phyloP scores from a whole-genome alignment of 1,284 basidiomycete genomes.

The Malassezia dermatis region DNA sequence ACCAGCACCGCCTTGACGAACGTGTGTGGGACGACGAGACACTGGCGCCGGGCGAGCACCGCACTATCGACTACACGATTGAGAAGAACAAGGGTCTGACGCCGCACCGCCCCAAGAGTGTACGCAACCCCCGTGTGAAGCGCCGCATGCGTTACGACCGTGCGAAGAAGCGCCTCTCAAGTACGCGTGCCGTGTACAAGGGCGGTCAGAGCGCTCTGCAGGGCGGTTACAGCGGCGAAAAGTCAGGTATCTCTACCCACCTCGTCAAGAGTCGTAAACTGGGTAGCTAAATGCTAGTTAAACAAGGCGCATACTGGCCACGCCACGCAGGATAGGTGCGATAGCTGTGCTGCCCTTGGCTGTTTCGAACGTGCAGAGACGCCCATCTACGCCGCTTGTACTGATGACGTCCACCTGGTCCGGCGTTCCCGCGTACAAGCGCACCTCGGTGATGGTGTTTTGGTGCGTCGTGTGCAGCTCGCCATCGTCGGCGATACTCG shows the following conservation, averaged over 20 bases:
- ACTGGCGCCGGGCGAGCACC: conserved; percentile 39
- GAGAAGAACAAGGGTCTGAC: conserved; percentile 46
- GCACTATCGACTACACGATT: conserved; percentile 40
- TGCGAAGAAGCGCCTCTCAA: conserved; percentile 43
- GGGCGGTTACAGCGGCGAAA: conserved; percentile 43
- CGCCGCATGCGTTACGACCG: conserved; percentile 43
- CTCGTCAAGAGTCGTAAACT: conserved; percentile 45
- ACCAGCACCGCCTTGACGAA: conserved; percentile 29
- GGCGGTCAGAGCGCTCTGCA: conserved; percentile 41
- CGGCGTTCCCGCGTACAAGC: conserved; percentile 48
- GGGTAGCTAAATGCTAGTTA: conserved; percentile 19
- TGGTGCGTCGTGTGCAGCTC: conserved; percentile 69
- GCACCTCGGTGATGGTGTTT: conserved; percentile 80
- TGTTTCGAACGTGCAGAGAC: conserved; percentile 81
- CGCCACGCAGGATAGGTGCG: conserved; percentile 29
- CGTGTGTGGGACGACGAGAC: conserved; percentile 31
- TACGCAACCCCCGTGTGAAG: conserved; percentile 47
- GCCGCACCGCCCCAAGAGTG: conserved; percentile 35
- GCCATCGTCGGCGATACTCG: conserved; percentile 60
- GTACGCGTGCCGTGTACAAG: conserved; percentile 44
- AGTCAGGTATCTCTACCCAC: conserved; percentile 40
- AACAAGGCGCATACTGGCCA: conserved; percentile 29
- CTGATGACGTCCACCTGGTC: conserved; percentile 62
- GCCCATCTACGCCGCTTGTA: conserved; percentile 90
- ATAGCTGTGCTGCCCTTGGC: conserved; percentile 50